Conservation (phyloP, 2,329 filamentous ascomycete genomes). For the Pseudocercospora fuligena region DNA sequence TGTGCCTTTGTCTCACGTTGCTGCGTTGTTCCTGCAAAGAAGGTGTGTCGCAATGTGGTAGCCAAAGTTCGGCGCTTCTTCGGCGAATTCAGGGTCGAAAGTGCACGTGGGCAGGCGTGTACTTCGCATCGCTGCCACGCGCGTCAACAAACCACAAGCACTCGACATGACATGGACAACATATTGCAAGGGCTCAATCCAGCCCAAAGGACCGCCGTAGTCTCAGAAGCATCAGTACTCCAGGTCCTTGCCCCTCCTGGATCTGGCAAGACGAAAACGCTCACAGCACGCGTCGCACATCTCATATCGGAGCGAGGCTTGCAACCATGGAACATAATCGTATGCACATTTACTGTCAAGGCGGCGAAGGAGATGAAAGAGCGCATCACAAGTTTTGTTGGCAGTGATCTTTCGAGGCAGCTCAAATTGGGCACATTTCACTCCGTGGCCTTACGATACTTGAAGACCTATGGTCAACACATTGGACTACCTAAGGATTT, state of each 20-base stretch:
- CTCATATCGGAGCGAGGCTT: constrained; percentile 74
- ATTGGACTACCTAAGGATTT: constrained; percentile 85
- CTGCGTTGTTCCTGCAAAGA: not conserved
- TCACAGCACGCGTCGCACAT: constrained; percentile 91
- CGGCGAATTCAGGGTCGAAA: no score
- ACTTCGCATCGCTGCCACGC: not conserved
- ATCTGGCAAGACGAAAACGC: constrained; percentile 90
- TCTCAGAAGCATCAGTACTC: constrained; percentile 62
- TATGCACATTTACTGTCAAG: constrained; percentile 97
- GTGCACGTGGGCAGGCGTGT: not conserved
- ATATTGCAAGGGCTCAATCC: constrained; percentile 67
- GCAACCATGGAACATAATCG: constrained; percentile 84
- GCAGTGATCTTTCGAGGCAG: constrained; percentile 72
- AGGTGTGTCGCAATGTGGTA: no score
- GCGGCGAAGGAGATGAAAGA: constrained; percentile 92
- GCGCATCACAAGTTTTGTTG: constrained; percentile 80
- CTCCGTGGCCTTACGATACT: constrained; percentile 84
- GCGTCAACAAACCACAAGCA: constrained; percentile 3
- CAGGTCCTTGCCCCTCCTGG: constrained; percentile 68
- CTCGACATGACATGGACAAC: constrained; percentile 51
- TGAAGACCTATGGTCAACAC: constrained; percentile 79
- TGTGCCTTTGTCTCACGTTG: not conserved
- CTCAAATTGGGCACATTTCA: constrained; percentile 93
- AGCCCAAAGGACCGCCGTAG: constrained; percentile 68
- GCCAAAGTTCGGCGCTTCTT: not conserved